phyloP scores from a whole-genome alignment of 2,329 filamentous ascomycete species.

The Rutstroemia sp. region DNA sequence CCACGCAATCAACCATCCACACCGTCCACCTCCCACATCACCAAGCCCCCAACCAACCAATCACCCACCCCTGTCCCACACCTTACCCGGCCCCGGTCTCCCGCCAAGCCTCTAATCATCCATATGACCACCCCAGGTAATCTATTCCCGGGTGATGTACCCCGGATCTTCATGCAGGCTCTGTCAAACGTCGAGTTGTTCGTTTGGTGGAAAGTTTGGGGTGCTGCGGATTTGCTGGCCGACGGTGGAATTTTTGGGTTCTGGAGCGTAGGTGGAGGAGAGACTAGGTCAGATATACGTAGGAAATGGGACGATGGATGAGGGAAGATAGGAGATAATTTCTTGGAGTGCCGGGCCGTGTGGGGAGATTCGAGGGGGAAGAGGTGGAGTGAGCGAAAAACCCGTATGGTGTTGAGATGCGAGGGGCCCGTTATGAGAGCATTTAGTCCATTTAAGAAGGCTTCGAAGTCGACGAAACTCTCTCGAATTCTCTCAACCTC shows the following conservation, averaged over 20 bases:
- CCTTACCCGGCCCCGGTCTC: background rate
- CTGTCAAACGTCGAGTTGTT: background rate
- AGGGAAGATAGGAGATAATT: background rate
- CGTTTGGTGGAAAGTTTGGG: slow-evolving; percentile 1
- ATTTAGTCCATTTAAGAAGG: background rate
- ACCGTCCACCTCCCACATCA: no score
- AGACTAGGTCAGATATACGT: background rate
- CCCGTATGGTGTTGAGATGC: background rate
- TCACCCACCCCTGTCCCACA: no score
- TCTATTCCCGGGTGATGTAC: background rate
- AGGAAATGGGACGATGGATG: background rate
- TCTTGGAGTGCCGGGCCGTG: background rate
- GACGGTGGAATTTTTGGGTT: background rate
- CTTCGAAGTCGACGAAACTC: background rate
- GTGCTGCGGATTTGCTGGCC: background rate
- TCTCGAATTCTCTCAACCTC: background rate
- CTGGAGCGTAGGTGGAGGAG: background rate
- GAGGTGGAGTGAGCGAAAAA: background rate
- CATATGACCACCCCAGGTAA: background rate
- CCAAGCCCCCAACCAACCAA: no score
- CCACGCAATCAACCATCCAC: no score
- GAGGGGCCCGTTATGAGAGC: no score
- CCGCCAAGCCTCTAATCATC: background rate
- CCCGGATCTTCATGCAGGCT: background rate
- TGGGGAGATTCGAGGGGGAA: no score